Evolutionary conservation across 1,284 basidiomycete species (phyloP), one percentile per base, ranked within the genome.

Genomic region (Cutaneotrichosporon sp.): DNA sequence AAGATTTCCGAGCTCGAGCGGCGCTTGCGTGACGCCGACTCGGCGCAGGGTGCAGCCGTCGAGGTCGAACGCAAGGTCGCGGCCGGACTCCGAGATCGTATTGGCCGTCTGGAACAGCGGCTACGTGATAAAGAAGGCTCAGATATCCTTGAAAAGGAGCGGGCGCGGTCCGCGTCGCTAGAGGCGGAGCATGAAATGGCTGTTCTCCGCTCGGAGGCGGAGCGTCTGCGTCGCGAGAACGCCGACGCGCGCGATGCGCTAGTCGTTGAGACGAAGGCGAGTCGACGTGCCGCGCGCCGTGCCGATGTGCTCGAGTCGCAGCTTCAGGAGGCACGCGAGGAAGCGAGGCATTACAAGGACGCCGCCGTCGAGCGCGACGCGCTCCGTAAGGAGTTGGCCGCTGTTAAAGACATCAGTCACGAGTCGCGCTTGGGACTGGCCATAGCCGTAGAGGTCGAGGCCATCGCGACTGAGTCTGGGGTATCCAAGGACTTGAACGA

Each of bases 41-140:
- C 39, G 4, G 43, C 37, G 22, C 34, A 51, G 14, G 48, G 49
- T 8, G 46, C 49, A 17, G 55, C 51, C 8, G 12, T 67, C 3
- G 56, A 60, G 14, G 35, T 18, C 3, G 69, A 68, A 45, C 49
- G 46, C 10, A 52, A 44, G 17, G 54, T 66, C 3, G 54, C 62
- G 4, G 46, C 46, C 0, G 60, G 62, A 12, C 46, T 70, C 30
- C 42, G 63, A 8, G 63, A 62, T 13, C 39, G 62, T 12, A 60
- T 68, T 14, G 58, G 50, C 9, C 38, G 33, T 13, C 38, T 54
- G 3, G 52, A 58, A 39, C 33, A 46, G 10, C 49, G 45, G 9
- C 34, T 52, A 3, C 30, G 51, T 4, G 48, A 46, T n/a, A 33
- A 33, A 18, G 22, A 22, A 14, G 33, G 5, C 9, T n/a, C 22